A percentile compares a stretch with the other conserved stretches of the same genome.
Conservation (phyloP, 495 filamentous ascomycete species). For the Letharia columbiana region DNA sequence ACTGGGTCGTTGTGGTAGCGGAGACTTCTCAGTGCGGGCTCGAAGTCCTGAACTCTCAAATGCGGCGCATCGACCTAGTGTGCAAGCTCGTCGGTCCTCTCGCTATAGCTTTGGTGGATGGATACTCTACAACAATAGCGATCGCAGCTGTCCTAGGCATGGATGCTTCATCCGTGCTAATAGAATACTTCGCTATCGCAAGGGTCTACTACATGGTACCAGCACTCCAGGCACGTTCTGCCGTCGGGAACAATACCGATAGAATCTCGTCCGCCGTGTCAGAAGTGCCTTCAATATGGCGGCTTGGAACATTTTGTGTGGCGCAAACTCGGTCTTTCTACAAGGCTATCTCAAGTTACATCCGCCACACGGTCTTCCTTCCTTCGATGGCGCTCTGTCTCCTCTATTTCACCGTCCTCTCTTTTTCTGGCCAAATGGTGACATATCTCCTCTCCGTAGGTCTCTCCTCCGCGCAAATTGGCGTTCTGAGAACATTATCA, state of each 20-base stretch:
- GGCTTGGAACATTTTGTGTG: background rate
- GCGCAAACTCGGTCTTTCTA: background rate
- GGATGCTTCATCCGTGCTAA: slow-evolving; percentile 34
- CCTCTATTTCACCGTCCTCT: slow-evolving; percentile 24
- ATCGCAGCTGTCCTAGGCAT: slow-evolving; percentile 40
- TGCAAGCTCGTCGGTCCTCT: slow-evolving; percentile 63
- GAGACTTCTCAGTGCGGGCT: slow-evolving; percentile 11
- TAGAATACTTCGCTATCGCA: slow-evolving; percentile 53
- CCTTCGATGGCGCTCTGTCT: slow-evolving; percentile 22
- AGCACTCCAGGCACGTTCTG: slow-evolving; percentile 23
- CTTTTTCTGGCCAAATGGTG: slow-evolving; percentile 23
- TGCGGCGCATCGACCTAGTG: slow-evolving; percentile 62
- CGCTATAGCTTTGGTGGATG: slow-evolving; percentile 42
- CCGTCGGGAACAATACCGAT: background rate
- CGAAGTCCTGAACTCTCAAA: slow-evolving; percentile 29
- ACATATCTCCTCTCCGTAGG: slow-evolving; percentile 21
- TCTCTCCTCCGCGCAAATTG: slow-evolving; percentile 13
- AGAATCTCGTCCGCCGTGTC: background rate
- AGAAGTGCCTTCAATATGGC: background rate
- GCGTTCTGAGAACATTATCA: slow-evolving; percentile 12
- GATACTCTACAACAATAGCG: slow-evolving; percentile 40
- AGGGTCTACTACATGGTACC: slow-evolving; percentile 39
- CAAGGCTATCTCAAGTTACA: slow-evolving; percentile 10
- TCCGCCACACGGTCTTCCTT: slow-evolving; percentile 16
- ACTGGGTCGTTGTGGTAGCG: slow-evolving; percentile 45